These are phyloP conservation scores for Penicillium chermesinum DNA, from an alignment of 495 filamentous ascomycete species.

Conservation along the genomic window DNA sequence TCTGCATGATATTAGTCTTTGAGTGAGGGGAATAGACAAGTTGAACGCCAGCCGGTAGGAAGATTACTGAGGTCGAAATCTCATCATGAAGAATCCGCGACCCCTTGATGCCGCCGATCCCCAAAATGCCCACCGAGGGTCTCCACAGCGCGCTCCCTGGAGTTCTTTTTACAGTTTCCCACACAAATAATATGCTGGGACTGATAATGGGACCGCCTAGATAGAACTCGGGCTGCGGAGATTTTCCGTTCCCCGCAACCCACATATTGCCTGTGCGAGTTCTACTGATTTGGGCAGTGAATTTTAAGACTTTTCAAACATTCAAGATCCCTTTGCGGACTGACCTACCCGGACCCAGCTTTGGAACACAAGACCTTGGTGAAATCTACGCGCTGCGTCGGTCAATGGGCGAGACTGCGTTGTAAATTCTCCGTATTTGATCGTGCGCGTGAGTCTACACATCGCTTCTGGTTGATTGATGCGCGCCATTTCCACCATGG, in stretches of 20 bases:
- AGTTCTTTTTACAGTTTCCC: not conserved
- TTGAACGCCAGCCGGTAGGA: slow-evolving; percentile 2
- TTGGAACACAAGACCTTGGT: too few relatives aligned
- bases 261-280: too few relatives aligned
- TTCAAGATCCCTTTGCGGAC: not conserved
- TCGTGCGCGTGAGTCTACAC: too few relatives aligned
- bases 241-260: not conserved
- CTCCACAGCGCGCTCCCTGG: slow-evolving; percentile 2
- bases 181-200: not conserved
- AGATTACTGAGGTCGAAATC: not conserved
- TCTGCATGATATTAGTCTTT: too few relatives aligned
- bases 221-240: not conserved
- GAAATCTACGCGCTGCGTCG: not conserved
- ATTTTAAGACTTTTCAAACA: not conserved
- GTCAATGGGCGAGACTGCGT: not conserved
- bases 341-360: not conserved
- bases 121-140: not conserved
- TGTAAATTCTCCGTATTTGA: too few relatives aligned
- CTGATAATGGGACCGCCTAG: slow-evolving; percentile 2
- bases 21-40: too few relatives aligned
- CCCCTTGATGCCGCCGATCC: not conserved
- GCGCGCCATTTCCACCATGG: not conserved
- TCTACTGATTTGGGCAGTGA: too few relatives aligned
- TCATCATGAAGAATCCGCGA: not conserved
- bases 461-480: not conserved